These are phyloP conservation scores for Mycena olivaceomarginata DNA, from an alignment of 768 basidiomycete species.

Conservation along the genomic window DNA sequence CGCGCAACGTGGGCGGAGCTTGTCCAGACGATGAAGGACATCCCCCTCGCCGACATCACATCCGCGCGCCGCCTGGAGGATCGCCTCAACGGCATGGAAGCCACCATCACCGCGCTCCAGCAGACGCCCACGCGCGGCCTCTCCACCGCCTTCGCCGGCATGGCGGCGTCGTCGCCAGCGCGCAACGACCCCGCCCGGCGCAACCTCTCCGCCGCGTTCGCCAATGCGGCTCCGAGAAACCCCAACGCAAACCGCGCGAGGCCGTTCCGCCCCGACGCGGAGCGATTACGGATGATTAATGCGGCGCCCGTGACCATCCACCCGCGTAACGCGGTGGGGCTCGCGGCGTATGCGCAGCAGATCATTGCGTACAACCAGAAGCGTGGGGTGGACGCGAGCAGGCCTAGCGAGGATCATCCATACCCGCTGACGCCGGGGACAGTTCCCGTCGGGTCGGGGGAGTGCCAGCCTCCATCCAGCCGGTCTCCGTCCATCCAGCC, in stretches of 20 bases:
- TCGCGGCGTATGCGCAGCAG: background rate
- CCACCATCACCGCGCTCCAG: slow-evolving; percentile 9
- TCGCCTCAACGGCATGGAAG: background rate
- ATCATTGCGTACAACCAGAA: background rate
- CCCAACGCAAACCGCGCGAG: background rate
- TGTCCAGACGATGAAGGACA: slow-evolving; percentile 14
- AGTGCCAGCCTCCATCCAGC: too few species aligned
- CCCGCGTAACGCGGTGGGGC: slow-evolving; percentile 36
- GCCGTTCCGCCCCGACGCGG: slow-evolving; percentile 2
- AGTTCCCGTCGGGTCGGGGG: slow-evolving; percentile 36
- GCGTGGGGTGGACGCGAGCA: background rate
- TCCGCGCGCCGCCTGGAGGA: background rate
- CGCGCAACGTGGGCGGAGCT: slow-evolving; percentile 24
- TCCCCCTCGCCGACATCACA: background rate
- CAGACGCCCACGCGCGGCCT: slow-evolving; percentile 17
- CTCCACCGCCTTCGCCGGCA: slow-evolving; percentile 1
- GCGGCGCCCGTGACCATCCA: slow-evolving; percentile 17
- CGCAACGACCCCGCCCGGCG: slow-evolving; percentile 18
- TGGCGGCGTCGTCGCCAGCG: slow-evolving; percentile 10
- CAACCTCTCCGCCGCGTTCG: background rate
- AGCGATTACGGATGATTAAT: background rate
- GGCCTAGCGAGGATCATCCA: slow-evolving; percentile 37
- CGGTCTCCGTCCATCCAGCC: too few species aligned
- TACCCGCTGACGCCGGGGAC: slow-evolving; percentile 51
- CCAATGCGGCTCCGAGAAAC: background rate